phyloP scores from a whole-genome alignment of 2,329 filamentous ascomycete genomes.

The Paramyrothecium sp. region DNA sequence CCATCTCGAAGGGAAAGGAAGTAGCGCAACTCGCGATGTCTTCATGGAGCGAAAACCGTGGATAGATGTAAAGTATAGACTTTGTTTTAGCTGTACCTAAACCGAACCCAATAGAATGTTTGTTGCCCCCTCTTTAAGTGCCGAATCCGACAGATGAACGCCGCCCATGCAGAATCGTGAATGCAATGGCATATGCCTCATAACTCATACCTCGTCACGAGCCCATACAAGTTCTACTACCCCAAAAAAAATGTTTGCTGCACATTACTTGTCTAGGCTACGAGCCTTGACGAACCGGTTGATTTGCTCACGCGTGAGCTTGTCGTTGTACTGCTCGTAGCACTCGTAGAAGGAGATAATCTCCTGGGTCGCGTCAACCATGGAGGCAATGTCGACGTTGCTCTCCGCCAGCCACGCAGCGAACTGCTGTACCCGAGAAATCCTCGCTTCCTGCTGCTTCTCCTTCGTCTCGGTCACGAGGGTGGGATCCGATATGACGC shows the following conservation, averaged over 20 bases:
- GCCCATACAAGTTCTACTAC: background rate
- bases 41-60: constrained; percentile 25
- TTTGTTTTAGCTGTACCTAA: background rate
- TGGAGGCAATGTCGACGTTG: constrained; percentile 76
- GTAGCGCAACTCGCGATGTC: constrained; percentile 45
- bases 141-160: background rate
- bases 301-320: constrained; percentile 56
- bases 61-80: background rate
- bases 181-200: background rate
- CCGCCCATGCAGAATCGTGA: background rate
- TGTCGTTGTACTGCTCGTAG: constrained; percentile 60
- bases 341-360: constrained; percentile 85
- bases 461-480: constrained; percentile 36
- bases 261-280: constrained; percentile 47
- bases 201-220: background rate
- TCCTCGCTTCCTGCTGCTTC: constrained; percentile 51
- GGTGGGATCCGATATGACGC: constrained; percentile 12
- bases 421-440: constrained; percentile 64
- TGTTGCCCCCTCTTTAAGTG: background rate
- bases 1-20: constrained; percentile 58
- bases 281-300: constrained; percentile 59
- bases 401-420: constrained; percentile 84
- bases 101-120: background rate
- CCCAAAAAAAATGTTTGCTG: background rate
- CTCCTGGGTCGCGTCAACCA: constrained; percentile 89